phyloP scores from a whole-genome alignment of 768 basidiomycete genomes.

The Amanita rimosa region DNA sequence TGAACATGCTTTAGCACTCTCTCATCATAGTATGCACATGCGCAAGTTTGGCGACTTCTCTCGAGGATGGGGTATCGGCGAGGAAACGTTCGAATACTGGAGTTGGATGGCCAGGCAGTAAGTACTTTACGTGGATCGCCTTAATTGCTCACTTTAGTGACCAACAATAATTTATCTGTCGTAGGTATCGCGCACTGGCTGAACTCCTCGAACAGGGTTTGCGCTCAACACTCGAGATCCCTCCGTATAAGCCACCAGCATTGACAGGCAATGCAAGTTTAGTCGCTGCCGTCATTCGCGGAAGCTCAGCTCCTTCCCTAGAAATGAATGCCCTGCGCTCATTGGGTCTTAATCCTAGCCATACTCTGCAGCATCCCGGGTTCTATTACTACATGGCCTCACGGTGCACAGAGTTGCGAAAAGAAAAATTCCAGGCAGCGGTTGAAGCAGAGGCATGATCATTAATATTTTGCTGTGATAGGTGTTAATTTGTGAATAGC shows the following conservation, averaged over 20 bases:
- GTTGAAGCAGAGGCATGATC: constrained; percentile 43
- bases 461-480: neutral
- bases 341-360: constrained; percentile 67
- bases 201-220: constrained; percentile 84
- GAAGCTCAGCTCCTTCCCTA: constrained; percentile 15
- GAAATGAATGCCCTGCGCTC: constrained; percentile 52
- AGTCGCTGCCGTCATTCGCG: constrained; percentile 6
- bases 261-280: constrained; percentile 13
- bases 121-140: constrained; percentile 16
- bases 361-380: constrained; percentile 82
- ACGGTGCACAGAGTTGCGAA: constrained; percentile 67
- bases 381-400: constrained; percentile 91
- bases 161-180: neutral
- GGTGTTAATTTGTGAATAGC: constrained; percentile 6
- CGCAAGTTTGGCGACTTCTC: constrained; percentile 80
- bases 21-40: constrained; percentile 79
- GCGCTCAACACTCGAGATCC: constrained; percentile 49
- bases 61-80: constrained; percentile 89
- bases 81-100: constrained; percentile 96
- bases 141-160: too few species aligned
- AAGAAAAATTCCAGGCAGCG: constrained; percentile 52
- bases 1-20: constrained; percentile 70
- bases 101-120: constrained; percentile 92
- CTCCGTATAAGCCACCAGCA: constrained; percentile 39
- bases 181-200: constrained; percentile 78